Evolutionary conservation across 129 eudicot genomes (phyloP), one percentile per base, ranked within the genome.

Genomic region (Ambrosia trifida): DNA sequence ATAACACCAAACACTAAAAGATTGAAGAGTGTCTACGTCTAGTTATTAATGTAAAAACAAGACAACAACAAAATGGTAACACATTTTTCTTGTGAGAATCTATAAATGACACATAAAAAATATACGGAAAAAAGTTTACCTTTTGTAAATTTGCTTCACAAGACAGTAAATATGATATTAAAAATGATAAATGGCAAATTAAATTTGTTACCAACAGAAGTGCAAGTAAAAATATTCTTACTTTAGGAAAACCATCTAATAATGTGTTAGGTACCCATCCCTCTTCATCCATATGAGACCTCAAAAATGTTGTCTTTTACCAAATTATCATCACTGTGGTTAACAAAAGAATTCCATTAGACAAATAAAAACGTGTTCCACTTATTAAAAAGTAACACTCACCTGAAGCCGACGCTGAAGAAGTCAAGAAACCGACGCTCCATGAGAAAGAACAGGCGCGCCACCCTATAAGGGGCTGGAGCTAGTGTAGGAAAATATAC

Each of bases 251-350:
- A 75, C 72, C 78, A 46, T 95, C 95, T 61, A 91, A 80, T 72
- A 87, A 65, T 62, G 60, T 16, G 62, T 87, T 78, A 18, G 87
- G 78, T n/a, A 91, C 97, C 95, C 97, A 91, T 40, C 95, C 97
- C 47, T 87, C 84, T 6, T 78, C 84, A 59, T 91, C 95, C 97
- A 91, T 91, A 9, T 85, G 76, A 13, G 85, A 72, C 89, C 85
- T 83, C 76, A 91, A 78, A 72, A 13, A 91, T 24, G 30, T 75
- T 65, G 60, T 87, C 97, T 70, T 82, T 85, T 0, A 78, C 86
- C 87, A 91, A 74, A 79, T 91, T 87, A 56, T 68, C 84, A 73
- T 91, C 91, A 76, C 97, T 91, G 88, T 16, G 64, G 40, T 66
- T 58, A 59, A 49, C 50, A 82, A 35, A 72, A 28, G 4, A 81